Evolutionary conservation across 2,329 filamentous ascomycete genomes (phyloP), one percentile per base, ranked within the genome.

Genomic region (Trichoderma atrobrunneum): DNA sequence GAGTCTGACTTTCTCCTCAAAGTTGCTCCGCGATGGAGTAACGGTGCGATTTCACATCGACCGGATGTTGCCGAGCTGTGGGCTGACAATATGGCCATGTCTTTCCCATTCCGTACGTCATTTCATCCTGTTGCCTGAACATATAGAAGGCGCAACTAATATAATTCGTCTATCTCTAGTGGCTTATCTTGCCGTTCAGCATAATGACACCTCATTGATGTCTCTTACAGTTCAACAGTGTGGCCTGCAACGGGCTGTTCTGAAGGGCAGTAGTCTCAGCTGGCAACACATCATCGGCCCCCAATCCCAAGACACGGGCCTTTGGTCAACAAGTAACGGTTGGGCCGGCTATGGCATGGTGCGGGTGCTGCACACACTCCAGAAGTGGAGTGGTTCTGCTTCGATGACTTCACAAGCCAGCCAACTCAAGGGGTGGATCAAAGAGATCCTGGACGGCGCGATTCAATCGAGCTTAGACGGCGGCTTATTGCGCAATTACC

Each of bases 11-110:
- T 69, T 30, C n/a, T 74, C 2, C 39, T 71, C n/a, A 56, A 71
- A 10, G 26, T 68, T 56, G 71, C 54, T 3, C 73, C 73, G 4
- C 39, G 51, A 48, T 74, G 32, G n/a, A 21, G 18, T 16, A 74
- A 74, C 32, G 73, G 73, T 5, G 73, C 73, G 4, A 73, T 74
- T 18, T 74, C 73, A 6, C 73, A 74, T 32, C 61, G 73, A 12
- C 56, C 67, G 3, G 71, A 74, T 62, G 62, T 74, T 48, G 62
- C 61, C 6, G 73, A 74, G 71, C 66, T 74, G 11, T 74, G 73
- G 73, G 71, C 71, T 16, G 73, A 74, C 48, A 74, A 74, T 36
- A 68, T 74, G 71, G 73, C 73, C 57, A 74, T 74, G 73, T 74
- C 73, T 5, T 73, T 74, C 26, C 73, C 73, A 26, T 74, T 74